Evolutionary conservation across 257 asterid species (phyloP), one percentile per base, ranked within the genome.

Genomic region (Lavandula angustifolia): DNA sequence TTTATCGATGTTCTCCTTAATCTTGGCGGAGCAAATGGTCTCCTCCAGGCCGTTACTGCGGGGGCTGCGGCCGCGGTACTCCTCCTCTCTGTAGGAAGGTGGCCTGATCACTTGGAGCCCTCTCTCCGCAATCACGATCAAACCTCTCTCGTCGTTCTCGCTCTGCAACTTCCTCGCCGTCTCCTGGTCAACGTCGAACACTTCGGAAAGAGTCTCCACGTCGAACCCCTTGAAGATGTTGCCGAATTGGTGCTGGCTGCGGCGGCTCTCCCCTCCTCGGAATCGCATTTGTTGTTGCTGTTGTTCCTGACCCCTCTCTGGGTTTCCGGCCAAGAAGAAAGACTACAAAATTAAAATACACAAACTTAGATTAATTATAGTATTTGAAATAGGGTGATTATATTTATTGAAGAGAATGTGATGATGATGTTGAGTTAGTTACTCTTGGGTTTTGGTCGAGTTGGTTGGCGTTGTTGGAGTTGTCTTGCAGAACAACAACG

Each of bases 281-380:
- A 12, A 38, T 2, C 1, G 5, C 37, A 22, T 22, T 22, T 22
- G 27, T 22, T 22, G 55, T 4, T 50, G 44, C 43, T 41, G 69
- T 33, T 34, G 63, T 29, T 3, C 29, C 8, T 62, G 64, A 16
- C 62, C 44, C 2, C 37, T 18, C 40, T 46, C 57, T 0, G 87
- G 84, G 75, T 80, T 79, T 46, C 92, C 95, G 48, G 95, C 92
- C 1, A 87, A 70, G 79, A 68, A 72, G 79, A 87, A 87, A 6
- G 85, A 66, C 92, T 87, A 76, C 71, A 49, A 3, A 8, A 34
- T 8, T 16, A 5, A n/a, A 22, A 22, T 22, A 22, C 27, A 22
- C 27, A 22, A n/a, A n/a, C n/a, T n/a, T n/a, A n/a, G n/a, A 22
- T 22, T 22, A 22, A 22, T 22, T 22, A 22, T 22, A 22, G 1